Conservation (phyloP, 208 protist genomes). For the Acanthamoeba sp. region DNA sequence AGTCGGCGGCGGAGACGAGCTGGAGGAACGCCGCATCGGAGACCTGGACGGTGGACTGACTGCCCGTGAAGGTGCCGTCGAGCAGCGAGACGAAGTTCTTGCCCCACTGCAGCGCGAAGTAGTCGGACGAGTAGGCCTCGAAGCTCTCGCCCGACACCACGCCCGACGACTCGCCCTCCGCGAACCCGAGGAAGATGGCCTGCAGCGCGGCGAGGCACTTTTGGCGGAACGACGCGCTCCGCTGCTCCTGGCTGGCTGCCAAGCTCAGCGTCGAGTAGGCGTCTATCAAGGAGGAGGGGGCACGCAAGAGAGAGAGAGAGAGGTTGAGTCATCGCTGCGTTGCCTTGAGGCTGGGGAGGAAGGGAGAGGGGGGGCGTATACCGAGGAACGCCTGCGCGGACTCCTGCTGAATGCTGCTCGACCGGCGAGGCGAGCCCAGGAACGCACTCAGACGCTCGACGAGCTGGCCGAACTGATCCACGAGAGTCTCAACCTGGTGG, state of each 20-base stretch:
- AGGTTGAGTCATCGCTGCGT: no score
- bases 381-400: not conserved
- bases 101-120: not conserved
- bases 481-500: not conserved
- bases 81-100: conserved; percentile 20
- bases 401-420: not conserved
- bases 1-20: not conserved
- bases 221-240: not conserved
- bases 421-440: not conserved
- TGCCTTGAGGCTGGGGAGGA: no score
- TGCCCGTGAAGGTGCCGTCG: not conserved
- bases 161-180: not conserved
- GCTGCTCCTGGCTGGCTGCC: not conserved
- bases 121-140: not conserved
- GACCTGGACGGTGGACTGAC: not conserved
- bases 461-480: not conserved
- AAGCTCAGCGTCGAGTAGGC: not conserved
- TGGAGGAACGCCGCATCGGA: not conserved
- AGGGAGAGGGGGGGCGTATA: not conserved
- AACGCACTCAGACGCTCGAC: not conserved
- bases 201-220: not conserved
- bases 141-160: not conserved
- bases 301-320: no score
- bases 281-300: not conserved
- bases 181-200: not conserved